Evolutionary conservation across 176 grass and related monocot species (phyloP).

Genomic region (Carex parvula): DNA sequence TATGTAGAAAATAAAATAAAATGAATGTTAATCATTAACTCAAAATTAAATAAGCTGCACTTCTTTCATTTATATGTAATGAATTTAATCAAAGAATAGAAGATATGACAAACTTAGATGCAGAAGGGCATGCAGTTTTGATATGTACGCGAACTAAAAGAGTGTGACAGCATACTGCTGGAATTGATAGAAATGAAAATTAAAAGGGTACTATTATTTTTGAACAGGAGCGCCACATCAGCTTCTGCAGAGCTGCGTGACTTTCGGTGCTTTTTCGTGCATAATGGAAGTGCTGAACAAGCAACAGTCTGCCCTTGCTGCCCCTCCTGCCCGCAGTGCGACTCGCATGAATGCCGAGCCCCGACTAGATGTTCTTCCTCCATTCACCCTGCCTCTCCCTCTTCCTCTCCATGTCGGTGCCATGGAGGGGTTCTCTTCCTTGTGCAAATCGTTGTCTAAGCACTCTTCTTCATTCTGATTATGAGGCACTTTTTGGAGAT

Average conservation of each 20-base stretch:
- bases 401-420: conserved; percentile 34
- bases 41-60: neutral
- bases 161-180: neutral
- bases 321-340: neutral
- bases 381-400: conserved; percentile 66
- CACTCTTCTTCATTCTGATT: conserved; percentile 19
- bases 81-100: neutral
- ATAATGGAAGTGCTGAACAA: conserved; percentile 96
- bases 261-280: conserved; percentile 88
- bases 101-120: neutral
- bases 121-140: neutral
- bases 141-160: neutral
- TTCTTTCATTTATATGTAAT: neutral
- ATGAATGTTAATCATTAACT: neutral
- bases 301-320: conserved; percentile 68
- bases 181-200: neutral
- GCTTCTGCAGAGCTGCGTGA: conserved; percentile 67
- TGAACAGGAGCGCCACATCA: conserved; percentile 57
- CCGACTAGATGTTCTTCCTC: conserved; percentile 47
- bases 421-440: conserved; percentile 61
- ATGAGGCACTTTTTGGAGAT: neutral
- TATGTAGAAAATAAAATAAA: neutral
- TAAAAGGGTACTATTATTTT: neutral
- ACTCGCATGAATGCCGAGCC: neutral
- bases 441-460: conserved; percentile 61